Evolutionary conservation across 306 rosid species (phyloP), one percentile per base, ranked within the genome.

Genomic region (Cyamopsis tetragonoloba): DNA sequence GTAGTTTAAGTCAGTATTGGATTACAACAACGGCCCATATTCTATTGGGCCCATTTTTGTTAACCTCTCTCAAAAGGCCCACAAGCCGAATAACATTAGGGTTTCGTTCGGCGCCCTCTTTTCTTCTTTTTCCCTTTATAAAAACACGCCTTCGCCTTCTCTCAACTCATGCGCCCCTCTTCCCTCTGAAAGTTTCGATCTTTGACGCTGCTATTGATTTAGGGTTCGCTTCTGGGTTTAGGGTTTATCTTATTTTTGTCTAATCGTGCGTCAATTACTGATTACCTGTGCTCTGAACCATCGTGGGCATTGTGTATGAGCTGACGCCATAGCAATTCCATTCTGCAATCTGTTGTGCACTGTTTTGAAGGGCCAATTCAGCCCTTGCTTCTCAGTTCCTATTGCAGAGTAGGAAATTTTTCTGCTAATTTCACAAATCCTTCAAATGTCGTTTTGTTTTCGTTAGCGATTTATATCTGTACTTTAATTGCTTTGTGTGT

Each of bases 321-420:
- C 58, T 70, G 85, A 85, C 85, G 91, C 95, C 48, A 83, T n/a
- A 80, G 60, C 70, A 30, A 62, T 42, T 66, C 79, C 82, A 71
- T 28, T 64, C 77, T 78, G 89, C 83, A 70, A 74, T 65, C 5
- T 13, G 9, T 48, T 30, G 42, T 46, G 15, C 12, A 2, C 73
- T 74, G 80, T 44, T 14, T 68, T 51, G 2, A 10, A n/a, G n/a
- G n/a, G n/a, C n/a, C n/a, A n/a, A n/a, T n/a, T n/a, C n/a, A n/a
- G n/a, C 26, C 6, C n/a, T 55, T 8, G 10, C 15, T 27, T 27
- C 34, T 78, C 77, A 51, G 48, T 60, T 68, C 50, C 41, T 22
- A 17, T 62, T 77, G 86, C 78, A 71, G 83, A 22, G 15, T 46
- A 51, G 83, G 68, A 64, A 51, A 79, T 58, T 70, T 66, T 42